A percentile compares a stretch with the other conserved stretches of the same genome.
These are phyloP conservation scores for Gastrolobium villosum DNA, from an alignment of 306 rosid species.

Conservation along the genomic window DNA sequence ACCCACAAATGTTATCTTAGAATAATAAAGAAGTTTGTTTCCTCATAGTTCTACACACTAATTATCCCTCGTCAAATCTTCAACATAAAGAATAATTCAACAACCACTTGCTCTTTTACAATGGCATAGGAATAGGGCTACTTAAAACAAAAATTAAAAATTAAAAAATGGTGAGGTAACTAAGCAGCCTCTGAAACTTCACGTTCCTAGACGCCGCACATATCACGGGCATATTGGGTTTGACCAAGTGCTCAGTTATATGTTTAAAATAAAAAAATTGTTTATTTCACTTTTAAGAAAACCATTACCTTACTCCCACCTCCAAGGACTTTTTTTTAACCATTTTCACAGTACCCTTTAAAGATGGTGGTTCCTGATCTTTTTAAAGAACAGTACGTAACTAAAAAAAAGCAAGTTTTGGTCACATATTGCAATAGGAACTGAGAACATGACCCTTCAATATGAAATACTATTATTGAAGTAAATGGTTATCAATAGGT, in stretches of 20 bases:
- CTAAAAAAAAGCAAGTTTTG: slow-evolving; percentile 45
- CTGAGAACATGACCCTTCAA: slow-evolving; percentile 15
- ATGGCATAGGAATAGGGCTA: slow-evolving; percentile 38
- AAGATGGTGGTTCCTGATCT: slow-evolving; percentile 55
- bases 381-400: slow-evolving; percentile 48
- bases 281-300: slow-evolving; percentile 36
- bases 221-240: slow-evolving; percentile 30
- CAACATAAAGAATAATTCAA: slow-evolving; percentile 51
- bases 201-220: slow-evolving; percentile 15
- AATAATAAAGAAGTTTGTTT: slow-evolving; percentile 41
- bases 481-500: not conserved
- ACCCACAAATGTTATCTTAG: slow-evolving; percentile 40
- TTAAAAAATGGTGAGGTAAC: not conserved
- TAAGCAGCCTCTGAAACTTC: not conserved
- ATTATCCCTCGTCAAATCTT: slow-evolving; percentile 54
- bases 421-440: slow-evolving; percentile 38
- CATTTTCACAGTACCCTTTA: slow-evolving; percentile 43
- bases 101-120: slow-evolving; percentile 51
- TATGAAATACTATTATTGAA: not conserved
- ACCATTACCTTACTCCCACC: slow-evolving; percentile 44
- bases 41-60: slow-evolving; percentile 49
- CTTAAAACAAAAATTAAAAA: not conserved
- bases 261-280: slow-evolving; percentile 10
- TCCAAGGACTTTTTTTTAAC: slow-evolving; percentile 29
- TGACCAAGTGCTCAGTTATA: slow-evolving; percentile 43